A percentile compares a stretch with the other conserved stretches of the same genome.
These are phyloP conservation scores for Colletotrichum eleusines DNA, from an alignment of 2,329 filamentous ascomycete species.

Conservation along the genomic window DNA sequence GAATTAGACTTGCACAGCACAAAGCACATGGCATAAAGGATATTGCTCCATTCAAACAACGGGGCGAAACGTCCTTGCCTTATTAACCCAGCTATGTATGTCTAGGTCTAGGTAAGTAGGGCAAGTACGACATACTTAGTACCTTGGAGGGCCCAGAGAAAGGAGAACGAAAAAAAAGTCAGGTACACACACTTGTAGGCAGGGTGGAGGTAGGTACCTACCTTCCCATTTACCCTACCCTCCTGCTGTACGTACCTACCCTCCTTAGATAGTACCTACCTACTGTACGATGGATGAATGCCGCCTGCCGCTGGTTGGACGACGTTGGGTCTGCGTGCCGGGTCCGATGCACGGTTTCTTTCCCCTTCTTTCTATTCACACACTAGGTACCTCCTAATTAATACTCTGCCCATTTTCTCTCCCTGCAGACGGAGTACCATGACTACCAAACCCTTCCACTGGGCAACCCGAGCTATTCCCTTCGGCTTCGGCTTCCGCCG, in stretches of 20 bases:
- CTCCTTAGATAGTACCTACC: background rate
- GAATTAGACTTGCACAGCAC: constrained; percentile 12
- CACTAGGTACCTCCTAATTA: background rate
- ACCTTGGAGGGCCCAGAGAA: too few relatives aligned
- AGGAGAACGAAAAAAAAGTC: background rate
- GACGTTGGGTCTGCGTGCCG: constrained; percentile 4
- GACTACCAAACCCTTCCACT: constrained; percentile 37
- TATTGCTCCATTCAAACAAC: background rate
- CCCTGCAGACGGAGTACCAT: constrained; percentile 25
- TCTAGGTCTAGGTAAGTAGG: background rate
- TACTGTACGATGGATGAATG: background rate
- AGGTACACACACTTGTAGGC: too few relatives aligned
- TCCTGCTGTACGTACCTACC: background rate
- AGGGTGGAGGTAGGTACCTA: background rate
- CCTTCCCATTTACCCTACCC: background rate
- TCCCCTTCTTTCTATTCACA: background rate
- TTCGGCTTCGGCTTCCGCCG: constrained; percentile 10
- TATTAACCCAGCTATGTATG: background rate
- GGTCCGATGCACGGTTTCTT: constrained; percentile 16
- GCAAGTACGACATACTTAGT: background rate
- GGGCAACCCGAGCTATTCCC: constrained; percentile 37
- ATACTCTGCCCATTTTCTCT: constrained; percentile 19
- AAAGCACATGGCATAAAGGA: constrained; percentile 14
- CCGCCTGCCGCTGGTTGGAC: background rate
- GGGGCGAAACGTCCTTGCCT: constrained; percentile 16